Percentiles rank a stretch among this genome's conserved stretches.
These are phyloP conservation scores for Brassica cretica DNA, from an alignment of 345 rosid genomes.

Conservation along the genomic window DNA sequence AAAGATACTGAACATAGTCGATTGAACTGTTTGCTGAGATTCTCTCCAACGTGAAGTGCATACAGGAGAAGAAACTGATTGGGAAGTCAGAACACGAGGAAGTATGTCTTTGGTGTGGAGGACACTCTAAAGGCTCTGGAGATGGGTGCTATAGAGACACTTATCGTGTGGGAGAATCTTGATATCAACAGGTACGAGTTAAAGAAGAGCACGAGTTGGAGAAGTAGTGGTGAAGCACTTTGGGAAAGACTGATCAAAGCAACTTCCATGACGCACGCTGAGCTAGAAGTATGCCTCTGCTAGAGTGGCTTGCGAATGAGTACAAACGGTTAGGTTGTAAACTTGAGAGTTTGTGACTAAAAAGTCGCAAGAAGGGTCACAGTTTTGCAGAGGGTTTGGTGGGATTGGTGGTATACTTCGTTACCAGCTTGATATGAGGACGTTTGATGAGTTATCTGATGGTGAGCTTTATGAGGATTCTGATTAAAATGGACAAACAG, in stretches of 20 bases:
- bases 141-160: slow-evolving; percentile 90
- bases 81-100: slow-evolving; percentile 95
- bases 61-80: slow-evolving; percentile 86
- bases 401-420: slow-evolving; percentile 92
- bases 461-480: slow-evolving; percentile 74
- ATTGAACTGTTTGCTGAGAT: slow-evolving; percentile 89
- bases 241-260: slow-evolving; percentile 64
- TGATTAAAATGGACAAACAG: slow-evolving; percentile 45
- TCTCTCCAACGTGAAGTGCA: slow-evolving; percentile 84
- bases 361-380: slow-evolving; percentile 93
- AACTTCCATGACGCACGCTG: slow-evolving; percentile 71
- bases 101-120: slow-evolving; percentile 83
- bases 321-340: slow-evolving; percentile 82
- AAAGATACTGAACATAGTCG: slow-evolving; percentile 84
- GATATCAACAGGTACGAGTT: slow-evolving; percentile 69
- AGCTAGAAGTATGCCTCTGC: slow-evolving; percentile 73
- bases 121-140: slow-evolving; percentile 83
- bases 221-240: slow-evolving; percentile 66
- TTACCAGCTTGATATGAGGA: slow-evolving; percentile 85
- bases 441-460: slow-evolving; percentile 78
- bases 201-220: slow-evolving; percentile 55
- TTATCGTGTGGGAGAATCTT: slow-evolving; percentile 90
- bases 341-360: slow-evolving; percentile 88
- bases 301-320: slow-evolving; percentile 91
- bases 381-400: slow-evolving; percentile 90